phyloP scores from a whole-genome alignment of 176 grass and related monocot species.

The Carex myosuroides region DNA sequence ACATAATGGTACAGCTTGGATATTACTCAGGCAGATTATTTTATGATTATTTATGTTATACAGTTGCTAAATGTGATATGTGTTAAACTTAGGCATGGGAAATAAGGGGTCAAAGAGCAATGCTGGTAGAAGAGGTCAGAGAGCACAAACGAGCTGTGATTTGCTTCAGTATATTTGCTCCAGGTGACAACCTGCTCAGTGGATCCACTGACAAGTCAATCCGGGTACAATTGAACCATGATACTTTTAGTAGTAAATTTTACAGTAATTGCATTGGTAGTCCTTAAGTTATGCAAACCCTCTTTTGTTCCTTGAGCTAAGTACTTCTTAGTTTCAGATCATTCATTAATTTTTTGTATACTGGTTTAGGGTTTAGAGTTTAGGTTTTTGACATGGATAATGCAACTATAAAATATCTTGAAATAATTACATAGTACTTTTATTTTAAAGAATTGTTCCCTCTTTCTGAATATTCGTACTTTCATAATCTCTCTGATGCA shows the following conservation, averaged over 20 bases:
- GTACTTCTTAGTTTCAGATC: background rate
- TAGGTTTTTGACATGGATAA: background rate
- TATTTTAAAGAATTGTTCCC: background rate
- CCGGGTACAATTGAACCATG: conserved; percentile 47
- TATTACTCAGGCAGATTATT: background rate
- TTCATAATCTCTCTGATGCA: background rate
- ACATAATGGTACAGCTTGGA: too few species aligned
- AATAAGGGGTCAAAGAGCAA: conserved; percentile 70
- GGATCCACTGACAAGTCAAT: conserved; percentile 93
- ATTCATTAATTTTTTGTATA: background rate
- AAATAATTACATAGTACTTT: background rate
- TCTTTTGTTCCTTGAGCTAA: background rate
- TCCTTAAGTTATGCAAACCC: background rate
- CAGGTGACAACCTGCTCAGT: conserved; percentile 70
- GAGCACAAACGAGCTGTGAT: conserved; percentile 77
- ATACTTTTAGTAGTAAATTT: background rate
- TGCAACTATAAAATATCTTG: background rate
- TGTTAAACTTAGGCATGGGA: conserved; percentile 67
- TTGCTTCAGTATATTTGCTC: conserved; percentile 68
- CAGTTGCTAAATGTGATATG: background rate
- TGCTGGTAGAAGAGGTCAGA: conserved; percentile 71
- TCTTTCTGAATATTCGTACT: background rate
- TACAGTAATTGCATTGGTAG: background rate
- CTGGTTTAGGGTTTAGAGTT: background rate
- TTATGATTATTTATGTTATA: background rate